phyloP scores from a whole-genome alignment of 2,329 filamentous ascomycete species.

The Lithohypha guttulata region DNA sequence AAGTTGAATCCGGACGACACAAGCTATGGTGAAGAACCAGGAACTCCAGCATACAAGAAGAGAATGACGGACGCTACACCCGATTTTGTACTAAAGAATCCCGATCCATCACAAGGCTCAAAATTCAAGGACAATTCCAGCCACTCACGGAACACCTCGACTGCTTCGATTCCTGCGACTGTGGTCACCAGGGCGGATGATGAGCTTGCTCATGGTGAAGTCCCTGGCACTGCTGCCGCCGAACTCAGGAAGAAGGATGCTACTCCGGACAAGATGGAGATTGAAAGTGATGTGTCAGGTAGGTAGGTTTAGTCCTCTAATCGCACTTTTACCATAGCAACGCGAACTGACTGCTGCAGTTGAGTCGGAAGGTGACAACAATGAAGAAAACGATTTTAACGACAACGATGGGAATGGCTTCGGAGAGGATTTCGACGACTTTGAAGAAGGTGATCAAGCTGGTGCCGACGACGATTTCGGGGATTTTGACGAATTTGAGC shows the following conservation, averaged over 20 bases:
- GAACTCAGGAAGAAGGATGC: conserved; percentile 33
- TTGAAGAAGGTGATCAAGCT: conserved; percentile 40
- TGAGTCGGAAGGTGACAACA: conserved; percentile 15
- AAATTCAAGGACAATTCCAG: conserved; percentile 6
- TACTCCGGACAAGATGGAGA: conserved; percentile 33
- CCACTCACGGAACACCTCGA: conserved; percentile 9
- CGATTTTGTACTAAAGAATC: conserved; percentile 43
- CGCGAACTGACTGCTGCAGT: conserved; percentile 7
- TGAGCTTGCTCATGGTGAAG: conserved; percentile 27
- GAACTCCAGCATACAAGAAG: conserved; percentile 47
- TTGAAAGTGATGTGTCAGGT: conserved; percentile 43
- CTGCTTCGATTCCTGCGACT: conserved; percentile 31
- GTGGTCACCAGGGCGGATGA: conserved; percentile 35
- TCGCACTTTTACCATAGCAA: not conserved
- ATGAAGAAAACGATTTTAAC: conserved; percentile 41
- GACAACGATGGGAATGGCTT: conserved; percentile 47
- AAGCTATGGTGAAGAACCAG: conserved; percentile 51
- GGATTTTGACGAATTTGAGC: conserved; percentile 59
- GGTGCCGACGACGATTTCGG: conserved; percentile 46
- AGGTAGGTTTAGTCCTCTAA: conserved; percentile 32
- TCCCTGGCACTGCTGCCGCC: conserved; percentile 29
- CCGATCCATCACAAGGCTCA: conserved; percentile 17
- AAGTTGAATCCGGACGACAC: conserved; percentile 47
- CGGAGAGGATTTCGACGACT: conserved; percentile 48
- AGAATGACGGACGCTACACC: conserved; percentile 49